Percentiles rank a stretch among this genome's conserved stretches.
phyloP scores from a whole-genome alignment of 257 asterid species.

The Solanum piurae region DNA sequence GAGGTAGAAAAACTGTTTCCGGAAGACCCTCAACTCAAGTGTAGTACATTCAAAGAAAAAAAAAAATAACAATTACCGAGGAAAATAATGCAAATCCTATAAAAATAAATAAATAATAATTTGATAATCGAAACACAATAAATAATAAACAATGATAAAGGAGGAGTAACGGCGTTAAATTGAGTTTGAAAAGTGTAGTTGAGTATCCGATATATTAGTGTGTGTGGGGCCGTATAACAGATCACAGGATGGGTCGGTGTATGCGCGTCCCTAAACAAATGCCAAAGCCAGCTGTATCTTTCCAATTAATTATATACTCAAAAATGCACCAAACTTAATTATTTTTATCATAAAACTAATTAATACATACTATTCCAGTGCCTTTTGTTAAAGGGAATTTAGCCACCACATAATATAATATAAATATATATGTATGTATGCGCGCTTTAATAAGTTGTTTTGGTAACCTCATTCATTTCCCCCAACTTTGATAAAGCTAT shows the following conservation, averaged over 20 bases:
- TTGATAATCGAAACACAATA: background rate
- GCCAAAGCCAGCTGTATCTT: conserved; percentile 8
- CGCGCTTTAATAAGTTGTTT: background rate
- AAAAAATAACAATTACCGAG: too few species aligned
- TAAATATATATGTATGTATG: too few species aligned
- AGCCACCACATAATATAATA: background rate
- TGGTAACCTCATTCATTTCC: background rate
- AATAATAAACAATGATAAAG: too few species aligned
- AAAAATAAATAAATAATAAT: too few species aligned
- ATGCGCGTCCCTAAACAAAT: conserved; percentile 7
- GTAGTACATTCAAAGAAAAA: too few species aligned
- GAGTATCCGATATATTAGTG: background rate
- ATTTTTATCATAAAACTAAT: background rate
- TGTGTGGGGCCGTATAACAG: conserved; percentile 10
- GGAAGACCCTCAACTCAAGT: too few species aligned
- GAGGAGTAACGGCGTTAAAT: background rate
- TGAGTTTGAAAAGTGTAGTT: background rate
- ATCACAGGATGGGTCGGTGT: conserved; percentile 10
- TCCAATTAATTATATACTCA: background rate
- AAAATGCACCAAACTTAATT: background rate
- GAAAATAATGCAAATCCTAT: too few species aligned
- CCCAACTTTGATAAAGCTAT: background rate
- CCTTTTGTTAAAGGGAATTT: background rate
- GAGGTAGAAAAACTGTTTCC: background rate
- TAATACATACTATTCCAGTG: background rate